Evolutionary conservation across 2,329 filamentous ascomycete species (phyloP).

Genomic region (Fusarium metavorans): DNA sequence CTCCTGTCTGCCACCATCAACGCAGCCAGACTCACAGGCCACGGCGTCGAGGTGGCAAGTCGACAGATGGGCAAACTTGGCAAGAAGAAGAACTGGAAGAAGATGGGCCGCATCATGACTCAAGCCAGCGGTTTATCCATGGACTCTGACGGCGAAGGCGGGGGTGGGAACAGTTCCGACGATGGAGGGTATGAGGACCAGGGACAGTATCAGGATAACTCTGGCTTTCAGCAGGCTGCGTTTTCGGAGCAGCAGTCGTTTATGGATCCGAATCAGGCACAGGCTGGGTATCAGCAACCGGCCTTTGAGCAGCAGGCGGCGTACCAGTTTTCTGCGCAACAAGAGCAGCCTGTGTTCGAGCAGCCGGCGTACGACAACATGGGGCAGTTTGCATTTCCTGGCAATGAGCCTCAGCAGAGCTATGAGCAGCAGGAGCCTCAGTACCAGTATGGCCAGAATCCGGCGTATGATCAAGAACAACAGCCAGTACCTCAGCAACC

Average conservation of each 20-base stretch:
- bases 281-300: slow-evolving; percentile 20
- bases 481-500: slow-evolving; percentile 23
- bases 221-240: slow-evolving; percentile 18
- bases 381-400: slow-evolving; percentile 4
- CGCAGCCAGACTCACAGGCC: slow-evolving; percentile 33
- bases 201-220: slow-evolving; percentile 22
- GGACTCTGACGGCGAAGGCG: slow-evolving; percentile 18
- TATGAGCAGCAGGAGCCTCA: slow-evolving; percentile 14
- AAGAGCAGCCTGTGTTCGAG: slow-evolving; percentile 13
- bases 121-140: slow-evolving; percentile 12
- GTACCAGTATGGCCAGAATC: slow-evolving; percentile 10
- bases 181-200: slow-evolving; percentile 1
- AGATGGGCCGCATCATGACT: slow-evolving; percentile 32
- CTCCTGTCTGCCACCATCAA: slow-evolving; percentile 36
- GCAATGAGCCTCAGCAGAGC: neutral
- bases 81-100: slow-evolving; percentile 43
- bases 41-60: slow-evolving; percentile 32
- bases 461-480: slow-evolving; percentile 15
- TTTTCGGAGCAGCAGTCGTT: slow-evolving; percentile 16
- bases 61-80: slow-evolving; percentile 44
- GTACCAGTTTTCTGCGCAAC: slow-evolving; percentile 14
- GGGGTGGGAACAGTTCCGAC: slow-evolving; percentile 10
- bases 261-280: neutral
- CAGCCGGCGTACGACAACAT: slow-evolving; percentile 12
- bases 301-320: slow-evolving; percentile 21